Evolutionary conservation across 2,329 filamentous ascomycete genomes (phyloP), one percentile per base, ranked within the genome.

Genomic region (Tympanopsis confertula): DNA sequence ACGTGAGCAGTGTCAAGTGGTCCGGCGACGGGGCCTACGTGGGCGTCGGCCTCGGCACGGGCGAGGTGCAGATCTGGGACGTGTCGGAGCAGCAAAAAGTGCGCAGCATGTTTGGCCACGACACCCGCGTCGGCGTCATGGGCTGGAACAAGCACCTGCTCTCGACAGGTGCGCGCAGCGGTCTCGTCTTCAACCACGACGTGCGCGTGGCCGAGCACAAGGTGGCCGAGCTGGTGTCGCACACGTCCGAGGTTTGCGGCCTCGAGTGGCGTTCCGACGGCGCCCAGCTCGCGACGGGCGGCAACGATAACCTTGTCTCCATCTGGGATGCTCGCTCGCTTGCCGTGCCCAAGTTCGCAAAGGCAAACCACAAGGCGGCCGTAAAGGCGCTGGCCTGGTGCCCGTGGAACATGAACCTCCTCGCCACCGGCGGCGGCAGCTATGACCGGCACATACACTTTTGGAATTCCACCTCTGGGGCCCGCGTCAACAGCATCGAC

Each of bases 391-490:
- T 98, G 35, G 84, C 87, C 45, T 98, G 91, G 91, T 98, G 91
- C 71, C 91, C 91, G 32, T 98, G 91, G 91, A 91, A 94, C 67
- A 79, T 86, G 62, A 96, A 95, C 71, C 78, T 96, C 36, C 82
- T 98, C 35, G 91, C 91, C 41, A 96, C 91, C 32, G 91, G 91
- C 40, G 91, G 91, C 54, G 91, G 91, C 49, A 93, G 86, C 32
- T 93, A 95, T 61, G 91, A 98, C 59, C 84, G 87, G 50, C 85
- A 95, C 65, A 98, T 98, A 61, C 91, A 98, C 70, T 98, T 98
- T 75, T 98, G 91, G 91, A 98, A 98, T 74, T 93, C 88, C 35
- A 96, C 91, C 17, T 94, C 89, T 4, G 91, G 91, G 43, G 89
- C 91, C 38, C 85, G 91, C 50, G 88, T 94, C 67, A 98, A 98